These are phyloP conservation scores for Xanthoconium separans DNA, from an alignment of 1,284 basidiomycete genomes.

Conservation along the genomic window DNA sequence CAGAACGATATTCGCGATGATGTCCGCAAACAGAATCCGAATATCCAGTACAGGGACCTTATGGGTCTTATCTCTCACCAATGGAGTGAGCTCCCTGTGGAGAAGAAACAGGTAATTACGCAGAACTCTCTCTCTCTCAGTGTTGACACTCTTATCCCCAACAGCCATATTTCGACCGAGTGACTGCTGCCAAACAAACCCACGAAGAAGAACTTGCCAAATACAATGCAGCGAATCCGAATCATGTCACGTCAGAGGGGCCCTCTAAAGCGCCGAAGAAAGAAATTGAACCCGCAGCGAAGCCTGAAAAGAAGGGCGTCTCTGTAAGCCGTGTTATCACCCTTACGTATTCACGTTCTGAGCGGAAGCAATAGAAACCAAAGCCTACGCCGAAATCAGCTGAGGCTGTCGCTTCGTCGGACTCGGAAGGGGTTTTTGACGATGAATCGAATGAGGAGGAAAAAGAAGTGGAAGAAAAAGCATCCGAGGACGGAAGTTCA, in stretches of 20 bases:
- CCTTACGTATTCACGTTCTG: constrained; percentile 14
- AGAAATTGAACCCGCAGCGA: constrained; percentile 15
- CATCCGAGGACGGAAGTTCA: constrained; percentile 33
- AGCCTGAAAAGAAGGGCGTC: constrained; percentile 25
- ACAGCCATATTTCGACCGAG: constrained; percentile 30
- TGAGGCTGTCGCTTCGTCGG: constrained; percentile 30
- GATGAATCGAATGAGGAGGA: constrained; percentile 21
- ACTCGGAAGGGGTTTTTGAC: constrained; percentile 24
- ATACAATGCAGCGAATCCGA: constrained; percentile 50
- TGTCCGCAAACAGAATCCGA: constrained; percentile 65
- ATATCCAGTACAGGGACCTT: constrained; percentile 71
- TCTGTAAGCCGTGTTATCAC: constrained; percentile 13
- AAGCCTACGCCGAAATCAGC: constrained; percentile 26
- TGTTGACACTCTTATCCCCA: constrained; percentile 6
- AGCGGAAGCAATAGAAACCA: constrained; percentile 23
- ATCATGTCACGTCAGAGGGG: constrained; percentile 40
- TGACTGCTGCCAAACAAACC: constrained; percentile 43
- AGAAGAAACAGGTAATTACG: constrained; percentile 68
- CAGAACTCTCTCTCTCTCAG: not conserved
- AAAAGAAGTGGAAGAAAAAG: constrained; percentile 33
- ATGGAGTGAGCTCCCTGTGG: constrained; percentile 71
- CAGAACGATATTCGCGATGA: constrained; percentile 87
- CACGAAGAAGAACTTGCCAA: constrained; percentile 51
- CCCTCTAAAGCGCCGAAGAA: constrained; percentile 27
- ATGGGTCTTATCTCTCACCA: constrained; percentile 68